Percentiles rank a stretch among this genome's conserved stretches.
Evolutionary conservation across 345 rosid genomes (phyloP).

Genomic region (Gossypium anomalum): DNA sequence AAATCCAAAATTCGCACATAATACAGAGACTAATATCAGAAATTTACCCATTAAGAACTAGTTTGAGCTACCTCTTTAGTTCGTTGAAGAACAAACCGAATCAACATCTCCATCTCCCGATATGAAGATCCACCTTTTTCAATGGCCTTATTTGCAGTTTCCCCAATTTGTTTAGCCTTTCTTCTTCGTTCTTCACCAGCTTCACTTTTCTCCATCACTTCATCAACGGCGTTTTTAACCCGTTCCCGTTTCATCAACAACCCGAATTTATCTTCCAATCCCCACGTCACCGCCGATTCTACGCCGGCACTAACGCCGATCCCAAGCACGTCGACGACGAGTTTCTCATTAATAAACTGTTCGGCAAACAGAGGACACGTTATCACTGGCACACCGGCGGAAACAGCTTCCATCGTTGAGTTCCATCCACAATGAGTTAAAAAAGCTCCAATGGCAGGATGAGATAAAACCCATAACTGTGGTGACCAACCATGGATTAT

Average conservation of each 20-base stretch:
- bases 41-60: neutral
- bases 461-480: constrained; percentile 46
- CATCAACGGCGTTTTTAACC: constrained; percentile 26
- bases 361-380: constrained; percentile 40
- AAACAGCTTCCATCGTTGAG: constrained; percentile 43
- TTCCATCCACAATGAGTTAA: constrained; percentile 66
- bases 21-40: no score
- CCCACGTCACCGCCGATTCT: constrained; percentile 28
- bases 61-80: neutral
- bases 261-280: constrained; percentile 37
- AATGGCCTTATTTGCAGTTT: constrained; percentile 10
- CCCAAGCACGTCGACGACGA: constrained; percentile 34
- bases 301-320: constrained; percentile 43
- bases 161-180: constrained; percentile 15
- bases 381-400: constrained; percentile 34
- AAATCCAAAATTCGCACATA: no score
- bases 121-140: constrained; percentile 28
- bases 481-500: constrained; percentile 59
- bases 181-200: constrained; percentile 19
- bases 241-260: constrained; percentile 22
- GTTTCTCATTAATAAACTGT: constrained; percentile 32
- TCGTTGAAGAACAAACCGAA: constrained; percentile 5
- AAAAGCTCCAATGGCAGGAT: constrained; percentile 43
- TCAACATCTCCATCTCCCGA: constrained; percentile 14
- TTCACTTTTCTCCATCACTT: constrained; percentile 19